Evolutionary conservation across 768 basidiomycete species (phyloP), one percentile per base, ranked within the genome.

Genomic region (Lenzites betulinus): DNA sequence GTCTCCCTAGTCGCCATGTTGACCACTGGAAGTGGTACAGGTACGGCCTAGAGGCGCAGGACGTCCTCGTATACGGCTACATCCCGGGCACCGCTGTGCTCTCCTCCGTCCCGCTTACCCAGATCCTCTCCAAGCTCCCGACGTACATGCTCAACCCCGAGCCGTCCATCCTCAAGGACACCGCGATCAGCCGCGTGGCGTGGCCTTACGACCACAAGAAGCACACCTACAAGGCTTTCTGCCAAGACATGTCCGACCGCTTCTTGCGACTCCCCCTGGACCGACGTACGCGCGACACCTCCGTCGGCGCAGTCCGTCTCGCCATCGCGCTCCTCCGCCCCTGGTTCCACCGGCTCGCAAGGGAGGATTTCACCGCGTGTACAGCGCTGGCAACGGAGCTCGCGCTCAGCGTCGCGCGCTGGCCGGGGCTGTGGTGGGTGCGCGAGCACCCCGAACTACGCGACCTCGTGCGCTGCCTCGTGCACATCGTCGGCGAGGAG

Each of bases 1-100:
- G 59, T 62, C 4, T 18, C 18, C 6, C 25, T n/a, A 89, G 87
- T 64, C 84, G 84, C 50, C 81, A 83, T 64, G 70, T 75, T 28
- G 82, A 87, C 63, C 83, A 89, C 70, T 86, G 85, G 85, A 88
- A 86, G 71, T 92, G 89, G 90, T 83, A 86, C 60, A 83, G 83
- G 59, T 88, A 85, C 67, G 86, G 88, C 11, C 76, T 86, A 59
- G 90, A 92, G 68, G 86, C 90, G 11, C 90, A 92, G 69, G 82
- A 85, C 59, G 89, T 90, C 35, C 84, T 92, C 58, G 80, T 91
- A 39, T 78, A 87, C 67, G 87, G 86, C 30, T 82, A 80, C 66
- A 83, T 92, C 60, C 88, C 90, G 35, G 76, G 79, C 22, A 75
- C 78, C 22, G 88, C 89, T 9, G 82, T 92, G 57, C 77, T 89